Base-by-base conservation (phyloP, 495 filamentous ascomycete species). In the Geopyxis carbonaria region DNA sequence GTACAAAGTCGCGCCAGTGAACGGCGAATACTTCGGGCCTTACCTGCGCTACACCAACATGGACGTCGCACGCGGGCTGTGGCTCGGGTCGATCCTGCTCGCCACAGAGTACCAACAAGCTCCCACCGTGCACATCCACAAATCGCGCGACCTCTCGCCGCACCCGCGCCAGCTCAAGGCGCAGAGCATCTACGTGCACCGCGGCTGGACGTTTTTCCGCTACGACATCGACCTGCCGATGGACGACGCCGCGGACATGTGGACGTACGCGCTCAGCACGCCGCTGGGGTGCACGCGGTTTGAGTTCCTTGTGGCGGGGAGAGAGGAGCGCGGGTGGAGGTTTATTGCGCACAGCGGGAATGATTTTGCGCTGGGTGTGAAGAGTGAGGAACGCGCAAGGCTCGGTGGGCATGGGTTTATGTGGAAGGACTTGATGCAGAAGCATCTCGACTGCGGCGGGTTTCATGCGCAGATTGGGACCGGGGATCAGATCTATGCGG, bases 361-460 rank as follows among this genome's bases (percentile, higher is more conserved):
- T 51, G 89, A 95, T 55, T 97, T 95, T 59, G 75, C 80, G 2
- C 64, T 92, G 20, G 78, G 75, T 45, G 85, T 92, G 0, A 83
- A 73, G 47, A 73, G 82, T 37, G 81, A 77, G 50, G 89, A 95
- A 54, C 73, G 85, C 13, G 67, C 74, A 38, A 77, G 76, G 33
- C 64, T 94, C 1, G 91, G 91, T 18, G 89, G 89, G 0, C 68
- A 85, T 5, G 81, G 84, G 0, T 84, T 81, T 55, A 92, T 97
- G 89, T 97, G 89, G 89, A 93, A 93, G 47, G 89, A 97, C 52
- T 83, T 97, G 22, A 71, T 97, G 59, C 86, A 93, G 59, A 95
- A 93, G 65, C 91, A 97, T 57, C 72, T 80, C 28, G 89, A 97
- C 48, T 91, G 82, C 50, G 84, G 84, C 37, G 89, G 89, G 7